Evolutionary conservation across 805 yeast genomes (phyloP).

Genomic region (Saturnispora bothae): DNA sequence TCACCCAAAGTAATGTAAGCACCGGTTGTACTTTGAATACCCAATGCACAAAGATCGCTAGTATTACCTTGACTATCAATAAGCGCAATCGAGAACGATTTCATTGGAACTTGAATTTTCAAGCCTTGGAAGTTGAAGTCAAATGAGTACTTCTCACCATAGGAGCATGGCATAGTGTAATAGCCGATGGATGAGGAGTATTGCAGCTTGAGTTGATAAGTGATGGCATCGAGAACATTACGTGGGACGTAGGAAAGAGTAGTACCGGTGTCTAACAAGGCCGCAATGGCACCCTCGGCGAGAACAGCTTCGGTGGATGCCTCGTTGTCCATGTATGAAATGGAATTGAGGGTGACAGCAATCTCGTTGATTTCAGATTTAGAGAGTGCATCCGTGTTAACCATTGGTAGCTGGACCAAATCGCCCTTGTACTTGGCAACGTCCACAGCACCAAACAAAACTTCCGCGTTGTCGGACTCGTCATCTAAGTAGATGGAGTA

Average conservation of each 20-base stretch:
- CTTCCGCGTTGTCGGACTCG: slow-evolving; percentile 36
- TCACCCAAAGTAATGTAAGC: slow-evolving; percentile 38
- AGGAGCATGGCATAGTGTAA: slow-evolving; percentile 37
- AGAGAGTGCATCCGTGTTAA: slow-evolving; percentile 31
- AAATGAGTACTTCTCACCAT: slow-evolving; percentile 21
- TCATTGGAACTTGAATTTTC: slow-evolving; percentile 40
- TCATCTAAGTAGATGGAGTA: slow-evolving; percentile 56
- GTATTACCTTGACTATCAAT: slow-evolving; percentile 13
- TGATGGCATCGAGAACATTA: slow-evolving; percentile 19
- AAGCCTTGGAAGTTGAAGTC: slow-evolving; percentile 50
- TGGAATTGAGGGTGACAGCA: slow-evolving; percentile 37
- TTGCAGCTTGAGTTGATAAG: slow-evolving; percentile 29
- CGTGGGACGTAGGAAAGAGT: slow-evolving; percentile 39
- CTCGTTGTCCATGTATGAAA: slow-evolving; percentile 17
- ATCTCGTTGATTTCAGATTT: slow-evolving; percentile 34
- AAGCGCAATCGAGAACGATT: slow-evolving; percentile 17
- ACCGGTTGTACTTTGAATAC: slow-evolving; percentile 27
- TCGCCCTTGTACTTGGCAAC: slow-evolving; percentile 48
- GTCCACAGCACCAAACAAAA: slow-evolving; percentile 68
- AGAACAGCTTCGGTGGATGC: slow-evolving; percentile 15
- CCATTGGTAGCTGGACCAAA: slow-evolving; percentile 39
- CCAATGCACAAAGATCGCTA: slow-evolving; percentile 34
- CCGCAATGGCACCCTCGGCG: slow-evolving; percentile 27
- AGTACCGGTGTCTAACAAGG: slow-evolving; percentile 49
- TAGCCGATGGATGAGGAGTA: slow-evolving; percentile 33